phyloP scores from a whole-genome alignment of 108 stramenopile genomes.

The Nitzschia sp. region DNA sequence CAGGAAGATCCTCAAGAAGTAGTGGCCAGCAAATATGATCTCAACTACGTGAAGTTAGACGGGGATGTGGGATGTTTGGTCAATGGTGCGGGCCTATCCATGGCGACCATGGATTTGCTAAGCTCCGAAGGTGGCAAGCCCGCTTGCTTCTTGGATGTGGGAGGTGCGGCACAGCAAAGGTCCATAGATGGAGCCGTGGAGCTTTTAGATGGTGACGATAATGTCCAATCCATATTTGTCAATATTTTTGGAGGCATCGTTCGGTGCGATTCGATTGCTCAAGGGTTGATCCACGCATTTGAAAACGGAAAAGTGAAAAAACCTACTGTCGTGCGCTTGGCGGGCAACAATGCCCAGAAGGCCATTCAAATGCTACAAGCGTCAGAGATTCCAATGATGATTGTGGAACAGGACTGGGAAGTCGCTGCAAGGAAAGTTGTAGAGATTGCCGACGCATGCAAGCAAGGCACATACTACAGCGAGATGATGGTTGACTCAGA shows the following conservation, averaged over 20 bases:
- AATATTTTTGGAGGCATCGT: constrained; percentile 91
- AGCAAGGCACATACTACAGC: not conserved
- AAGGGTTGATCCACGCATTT: constrained; percentile 77
- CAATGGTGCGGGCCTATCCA: constrained; percentile 89
- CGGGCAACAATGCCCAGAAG: constrained; percentile 77
- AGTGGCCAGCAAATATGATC: constrained; percentile 63
- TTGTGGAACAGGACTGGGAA: constrained; percentile 77
- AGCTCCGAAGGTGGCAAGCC: constrained; percentile 76
- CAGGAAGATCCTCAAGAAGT: constrained; percentile 90
- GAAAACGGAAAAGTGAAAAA: constrained; percentile 68
- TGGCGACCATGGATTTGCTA: constrained; percentile 91
- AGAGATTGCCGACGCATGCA: constrained; percentile 7
- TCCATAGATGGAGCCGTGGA: constrained; percentile 60
- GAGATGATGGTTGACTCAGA: not conserved
- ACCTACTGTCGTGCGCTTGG: constrained; percentile 80
- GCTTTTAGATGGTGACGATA: constrained; percentile 51
- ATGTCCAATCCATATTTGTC: constrained; percentile 73
- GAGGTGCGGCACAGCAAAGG: constrained; percentile 53
- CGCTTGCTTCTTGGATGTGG: constrained; percentile 87
- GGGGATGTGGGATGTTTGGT: constrained; percentile 92
- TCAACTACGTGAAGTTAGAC: constrained; percentile 85
- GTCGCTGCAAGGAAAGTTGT: constrained; percentile 90
- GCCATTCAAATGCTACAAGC: constrained; percentile 69
- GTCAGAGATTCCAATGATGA: constrained; percentile 67
- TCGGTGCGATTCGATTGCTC: constrained; percentile 80